Base-by-base conservation (phyloP, 495 filamentous ascomycete genomes). In the Penicillium soppii region DNA sequence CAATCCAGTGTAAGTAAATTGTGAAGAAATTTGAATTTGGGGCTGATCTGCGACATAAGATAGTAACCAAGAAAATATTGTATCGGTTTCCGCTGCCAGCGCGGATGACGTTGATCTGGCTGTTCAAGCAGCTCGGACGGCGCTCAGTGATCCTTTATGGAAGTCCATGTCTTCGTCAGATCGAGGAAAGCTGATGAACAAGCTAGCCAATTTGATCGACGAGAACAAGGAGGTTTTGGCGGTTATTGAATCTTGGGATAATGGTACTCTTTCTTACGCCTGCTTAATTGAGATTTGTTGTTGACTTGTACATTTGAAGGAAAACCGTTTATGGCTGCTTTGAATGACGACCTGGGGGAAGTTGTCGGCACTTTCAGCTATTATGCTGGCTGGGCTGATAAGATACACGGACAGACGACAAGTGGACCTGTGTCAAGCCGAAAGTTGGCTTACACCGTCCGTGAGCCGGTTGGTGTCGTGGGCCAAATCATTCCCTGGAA, bases 401-500 rank as follows among this genome's bases (percentile, higher is more conserved):
- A 95, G 69, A 83, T 92, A 61, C 82, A 88, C 61, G 90, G 90
- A 38, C 84, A 90, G 67, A 85, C 86, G 17, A 91, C 94, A 57
- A n/a, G n/a, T n/a, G n/a, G n/a, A n/a, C 82, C 89, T 54, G 86
- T 85, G 16, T 78, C 76, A 23, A 79, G 80, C 5, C 61, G 67
- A 23, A 94, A 95, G 71, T 80, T 94, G 48, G 88, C 86, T 22
- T 95, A 94, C 62, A 92, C 90, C 5, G 66, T 91, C 50, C 83
- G 86, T 49, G 82, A 94, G 62, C 90, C 90, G 1, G 60, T 94
- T 27, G 90, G 90, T 33, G 90, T 95, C 6, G 91, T 87, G 58
- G 88, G 82, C 20, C 88, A 91, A 70, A 91, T 92, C 57, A 91
- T 91, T 47, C 88, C 87, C 22, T 91, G 89, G 89, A 91, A 92